Conservation (phyloP, 2,329 filamentous ascomycete genomes). For the Aspergillus aculeatus region DNA sequence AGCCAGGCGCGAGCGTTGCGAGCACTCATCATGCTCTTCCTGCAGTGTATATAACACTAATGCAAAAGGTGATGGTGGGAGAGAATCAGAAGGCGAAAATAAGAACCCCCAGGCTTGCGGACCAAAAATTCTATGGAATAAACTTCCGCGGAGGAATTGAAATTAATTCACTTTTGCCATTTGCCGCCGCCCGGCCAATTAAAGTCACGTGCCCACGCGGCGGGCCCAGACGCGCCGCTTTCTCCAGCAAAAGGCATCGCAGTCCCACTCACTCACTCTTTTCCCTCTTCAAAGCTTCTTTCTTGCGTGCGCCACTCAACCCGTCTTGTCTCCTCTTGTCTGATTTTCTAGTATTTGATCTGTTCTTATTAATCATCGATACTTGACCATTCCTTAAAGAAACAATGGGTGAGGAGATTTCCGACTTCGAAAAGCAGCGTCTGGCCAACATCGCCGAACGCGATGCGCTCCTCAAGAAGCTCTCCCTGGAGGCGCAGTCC, state of each 20-base stretch:
- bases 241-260: not conserved
- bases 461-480: constrained; percentile 75
- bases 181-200: not conserved
- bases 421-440: constrained; percentile 81
- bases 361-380: not conserved
- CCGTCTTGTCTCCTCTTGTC: not conserved
- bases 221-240: not conserved
- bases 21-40: constrained; percentile 24
- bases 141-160: not conserved
- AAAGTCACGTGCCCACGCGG: constrained; percentile 3
- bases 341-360: not conserved
- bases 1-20: constrained; percentile 34
- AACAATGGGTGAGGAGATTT: constrained; percentile 54
- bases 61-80: not conserved
- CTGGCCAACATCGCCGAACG: constrained; percentile 86
- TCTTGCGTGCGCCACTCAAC: not conserved
- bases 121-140: not conserved
- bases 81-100: not conserved
- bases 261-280: too few relatives aligned
- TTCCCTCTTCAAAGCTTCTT: not conserved
- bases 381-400: not conserved
- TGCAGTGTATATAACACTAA: not conserved
- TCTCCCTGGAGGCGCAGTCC: constrained; percentile 65
- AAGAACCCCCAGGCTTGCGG: not conserved
- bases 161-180: not conserved